phyloP scores from a whole-genome alignment of 495 filamentous ascomycete species.

The Aspergillus avenaceus region DNA sequence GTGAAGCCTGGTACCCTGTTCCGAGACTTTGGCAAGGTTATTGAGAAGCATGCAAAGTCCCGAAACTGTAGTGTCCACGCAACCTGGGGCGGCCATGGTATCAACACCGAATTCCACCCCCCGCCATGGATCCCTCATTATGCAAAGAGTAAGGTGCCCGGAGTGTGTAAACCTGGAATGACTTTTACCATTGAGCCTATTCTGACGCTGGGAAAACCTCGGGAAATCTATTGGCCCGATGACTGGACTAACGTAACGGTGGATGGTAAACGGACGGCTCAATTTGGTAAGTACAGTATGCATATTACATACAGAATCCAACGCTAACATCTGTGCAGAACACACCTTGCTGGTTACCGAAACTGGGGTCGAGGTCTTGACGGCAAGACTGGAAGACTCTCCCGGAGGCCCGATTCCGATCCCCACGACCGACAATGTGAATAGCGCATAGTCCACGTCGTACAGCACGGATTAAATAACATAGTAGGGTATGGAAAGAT shows the following conservation, averaged over 20 bases:
- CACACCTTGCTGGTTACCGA: conserved; percentile 86
- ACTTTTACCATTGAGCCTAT: conserved; percentile 76
- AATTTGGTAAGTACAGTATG: conserved; percentile 46
- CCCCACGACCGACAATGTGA: too few species aligned
- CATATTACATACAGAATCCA: not conserved
- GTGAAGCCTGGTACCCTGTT: conserved; percentile 68
- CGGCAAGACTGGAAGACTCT: conserved; percentile 65
- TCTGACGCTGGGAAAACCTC: conserved; percentile 59
- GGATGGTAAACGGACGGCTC: conserved; percentile 65
- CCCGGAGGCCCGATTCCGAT: conserved; percentile 73
- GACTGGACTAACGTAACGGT: conserved; percentile 68
- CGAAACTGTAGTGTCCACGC: conserved; percentile 59
- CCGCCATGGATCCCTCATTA: conserved; percentile 71
- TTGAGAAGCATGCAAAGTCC: conserved; percentile 65
- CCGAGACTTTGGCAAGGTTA: conserved; percentile 63
- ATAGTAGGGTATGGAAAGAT: too few species aligned
- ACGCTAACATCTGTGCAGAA: conserved; percentile 39
- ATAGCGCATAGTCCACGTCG: too few species aligned
- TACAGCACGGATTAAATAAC: too few species aligned
- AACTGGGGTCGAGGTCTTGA: conserved; percentile 82
- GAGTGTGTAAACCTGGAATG: conserved; percentile 66
- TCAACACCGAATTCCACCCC: conserved; percentile 66
- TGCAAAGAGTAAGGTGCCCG: conserved; percentile 67
- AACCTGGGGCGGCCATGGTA: conserved; percentile 68
- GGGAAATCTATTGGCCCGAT: conserved; percentile 68